Conservation (phyloP, 768 basidiomycete genomes). For the Tricholoma terreum region DNA sequence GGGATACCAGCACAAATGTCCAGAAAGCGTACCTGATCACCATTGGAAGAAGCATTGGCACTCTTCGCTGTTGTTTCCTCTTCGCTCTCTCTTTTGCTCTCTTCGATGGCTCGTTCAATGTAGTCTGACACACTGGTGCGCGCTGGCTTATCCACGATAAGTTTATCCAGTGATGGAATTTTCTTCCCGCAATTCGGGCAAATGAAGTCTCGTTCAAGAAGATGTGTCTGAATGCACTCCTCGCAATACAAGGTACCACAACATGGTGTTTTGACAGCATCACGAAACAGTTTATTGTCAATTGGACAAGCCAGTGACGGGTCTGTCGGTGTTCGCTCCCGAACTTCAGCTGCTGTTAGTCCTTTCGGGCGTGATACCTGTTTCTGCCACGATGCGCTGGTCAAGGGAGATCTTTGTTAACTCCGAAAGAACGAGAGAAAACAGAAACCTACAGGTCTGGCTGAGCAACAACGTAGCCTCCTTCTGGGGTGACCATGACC, state of each 20-base stretch:
- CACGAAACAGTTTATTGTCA: conserved; percentile 90
- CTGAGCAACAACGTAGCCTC: conserved; percentile 95
- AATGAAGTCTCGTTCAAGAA: conserved; percentile 92
- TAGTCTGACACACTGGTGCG: conserved; percentile 78
- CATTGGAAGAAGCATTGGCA: conserved; percentile 18
- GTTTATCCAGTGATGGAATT: conserved; percentile 85
- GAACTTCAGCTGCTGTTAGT: conserved; percentile 84
- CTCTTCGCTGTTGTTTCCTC: conserved; percentile 34
- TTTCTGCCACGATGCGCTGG: conserved; percentile 92
- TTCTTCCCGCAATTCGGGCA: conserved; percentile 90
- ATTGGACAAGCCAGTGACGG: conserved; percentile 80
- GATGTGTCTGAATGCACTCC: conserved; percentile 93
- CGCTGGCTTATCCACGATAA: conserved; percentile 74
- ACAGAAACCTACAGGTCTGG: conserved; percentile 79
- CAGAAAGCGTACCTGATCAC: conserved; percentile 35
- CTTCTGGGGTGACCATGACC: conserved; percentile 98
- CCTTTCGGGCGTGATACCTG: conserved; percentile 78
- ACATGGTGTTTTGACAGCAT: conserved; percentile 94
- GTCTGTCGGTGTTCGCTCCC: conserved; percentile 81
- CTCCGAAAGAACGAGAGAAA: background rate
- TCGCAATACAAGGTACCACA: conserved; percentile 92
- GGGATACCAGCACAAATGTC: background rate
- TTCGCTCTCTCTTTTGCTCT: conserved; percentile 63
- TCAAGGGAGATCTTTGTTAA: background rate
- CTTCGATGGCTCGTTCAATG: conserved; percentile 77